Percentiles rank a stretch among this genome's conserved stretches.
Evolutionary conservation across 495 filamentous ascomycete species (phyloP).

Genomic region (Evernia prunastri): DNA sequence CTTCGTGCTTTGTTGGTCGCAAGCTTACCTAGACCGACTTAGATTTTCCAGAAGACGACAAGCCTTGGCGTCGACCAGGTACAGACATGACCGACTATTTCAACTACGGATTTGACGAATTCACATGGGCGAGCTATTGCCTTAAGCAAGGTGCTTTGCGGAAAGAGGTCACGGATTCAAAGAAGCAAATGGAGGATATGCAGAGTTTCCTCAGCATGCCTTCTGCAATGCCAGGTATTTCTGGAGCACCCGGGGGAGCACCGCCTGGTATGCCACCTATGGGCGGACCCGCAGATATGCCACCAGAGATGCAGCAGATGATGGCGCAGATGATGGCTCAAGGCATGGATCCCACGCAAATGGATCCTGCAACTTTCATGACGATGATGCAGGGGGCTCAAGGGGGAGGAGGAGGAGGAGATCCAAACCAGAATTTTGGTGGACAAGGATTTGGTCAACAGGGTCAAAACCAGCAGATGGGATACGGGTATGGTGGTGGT

Average conservation of each 20-base stretch:
- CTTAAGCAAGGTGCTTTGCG: conserved; percentile 75
- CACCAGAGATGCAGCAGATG: conserved; percentile 76
- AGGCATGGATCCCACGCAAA: conserved; percentile 74
- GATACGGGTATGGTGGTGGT: conserved; percentile 44
- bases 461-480: conserved; percentile 44
- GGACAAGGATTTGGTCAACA: conserved; percentile 40
- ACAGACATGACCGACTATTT: conserved; percentile 95
- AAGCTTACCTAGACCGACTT: conserved; percentile 5
- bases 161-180: conserved; percentile 65
- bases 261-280: conserved; percentile 53
- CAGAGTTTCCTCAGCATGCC: conserved; percentile 73
- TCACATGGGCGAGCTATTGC: conserved; percentile 95
- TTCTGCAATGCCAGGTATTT: conserved; percentile 58
- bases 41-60: conserved; percentile 77
- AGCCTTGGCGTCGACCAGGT: conserved; percentile 95
- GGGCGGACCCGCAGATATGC: conserved; percentile 65
- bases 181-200: conserved; percentile 84
- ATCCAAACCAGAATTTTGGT: conserved; percentile 38
- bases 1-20: no score
- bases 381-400: conserved; percentile 46
- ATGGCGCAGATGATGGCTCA: conserved; percentile 73
- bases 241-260: conserved; percentile 35
- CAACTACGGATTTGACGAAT: conserved; percentile 99
- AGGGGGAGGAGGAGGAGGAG: conserved; percentile 37
- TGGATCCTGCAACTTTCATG: conserved; percentile 60